Conservation (phyloP, 164 flowering plant species). For the Liriodendron chinense region DNA sequence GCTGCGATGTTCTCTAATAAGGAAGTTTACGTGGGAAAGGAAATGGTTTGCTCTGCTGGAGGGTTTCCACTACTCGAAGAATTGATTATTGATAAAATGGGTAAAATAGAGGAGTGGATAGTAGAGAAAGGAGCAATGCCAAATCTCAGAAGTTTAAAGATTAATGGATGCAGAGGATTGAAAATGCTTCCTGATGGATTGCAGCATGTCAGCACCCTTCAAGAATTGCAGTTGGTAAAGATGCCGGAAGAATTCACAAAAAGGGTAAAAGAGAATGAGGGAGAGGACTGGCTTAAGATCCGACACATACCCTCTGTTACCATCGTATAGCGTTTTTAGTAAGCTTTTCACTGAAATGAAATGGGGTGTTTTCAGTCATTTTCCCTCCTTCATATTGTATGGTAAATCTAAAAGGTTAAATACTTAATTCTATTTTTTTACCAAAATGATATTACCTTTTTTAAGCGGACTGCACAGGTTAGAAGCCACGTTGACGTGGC, state of each 20-base stretch:
- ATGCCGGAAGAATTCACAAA: neutral
- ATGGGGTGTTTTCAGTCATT: no score
- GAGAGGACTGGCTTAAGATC: neutral
- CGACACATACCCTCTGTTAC: neutral
- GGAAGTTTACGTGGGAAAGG: neutral
- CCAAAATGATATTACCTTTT: no score
- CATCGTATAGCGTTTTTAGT: no score
- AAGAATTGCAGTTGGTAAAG: neutral
- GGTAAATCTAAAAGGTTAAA: no score
- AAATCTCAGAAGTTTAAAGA: neutral
- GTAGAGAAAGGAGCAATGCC: slow-evolving; percentile 11
- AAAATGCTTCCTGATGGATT: neutral
- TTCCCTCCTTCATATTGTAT: no score
- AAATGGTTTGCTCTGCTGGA: neutral
- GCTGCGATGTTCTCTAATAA: no score
- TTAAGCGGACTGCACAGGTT: no score
- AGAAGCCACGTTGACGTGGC: no score
- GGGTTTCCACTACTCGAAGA: no score
- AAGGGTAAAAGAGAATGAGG: neutral
- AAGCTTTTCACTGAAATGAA: no score
- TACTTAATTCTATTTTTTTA: no score
- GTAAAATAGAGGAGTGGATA: slow-evolving; percentile 1
- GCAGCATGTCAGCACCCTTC: neutral
- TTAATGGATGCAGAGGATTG: neutral
- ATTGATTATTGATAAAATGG: neutral